Percentiles rank a stretch among this genome's conserved stretches.
Evolutionary conservation across 2,329 filamentous ascomycete genomes (phyloP).

Genomic region (Colletotrichum navitas): DNA sequence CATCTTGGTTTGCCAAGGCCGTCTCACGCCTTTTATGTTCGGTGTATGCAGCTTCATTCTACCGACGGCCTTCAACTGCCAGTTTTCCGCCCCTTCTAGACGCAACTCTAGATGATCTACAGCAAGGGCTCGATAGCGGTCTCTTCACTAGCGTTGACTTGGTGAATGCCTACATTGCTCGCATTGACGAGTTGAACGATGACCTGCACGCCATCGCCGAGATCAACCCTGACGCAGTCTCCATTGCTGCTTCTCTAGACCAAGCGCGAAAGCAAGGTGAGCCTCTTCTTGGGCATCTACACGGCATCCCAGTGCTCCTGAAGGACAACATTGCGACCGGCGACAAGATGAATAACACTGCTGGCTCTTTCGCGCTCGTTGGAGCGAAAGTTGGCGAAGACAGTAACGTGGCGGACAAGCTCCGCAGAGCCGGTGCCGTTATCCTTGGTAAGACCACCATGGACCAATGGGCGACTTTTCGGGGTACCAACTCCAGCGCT

Average conservation of each 20-base stretch:
- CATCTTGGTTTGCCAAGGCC: too few relatives aligned
- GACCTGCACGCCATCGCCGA: slow-evolving; percentile 49
- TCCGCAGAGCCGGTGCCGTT: slow-evolving; percentile 71
- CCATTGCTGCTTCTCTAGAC: slow-evolving; percentile 54
- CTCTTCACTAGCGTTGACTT: slow-evolving; percentile 49
- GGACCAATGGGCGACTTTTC: slow-evolving; percentile 74
- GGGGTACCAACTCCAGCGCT: slow-evolving; percentile 67
- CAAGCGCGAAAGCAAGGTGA: slow-evolving; percentile 42
- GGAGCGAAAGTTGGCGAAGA: slow-evolving; percentile 69
- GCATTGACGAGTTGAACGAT: slow-evolving; percentile 50
- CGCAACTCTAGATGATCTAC: slow-evolving; percentile 14
- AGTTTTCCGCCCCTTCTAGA: slow-evolving; percentile 5
- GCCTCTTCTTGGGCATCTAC: slow-evolving; percentile 52
- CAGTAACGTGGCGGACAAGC: slow-evolving; percentile 69
- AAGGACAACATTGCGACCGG: slow-evolving; percentile 76
- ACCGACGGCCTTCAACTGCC: too few relatives aligned
- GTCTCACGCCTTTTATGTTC: too few relatives aligned
- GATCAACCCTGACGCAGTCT: slow-evolving; percentile 54
- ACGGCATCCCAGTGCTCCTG: slow-evolving; percentile 74
- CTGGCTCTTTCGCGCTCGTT: slow-evolving; percentile 73
- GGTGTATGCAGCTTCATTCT: too few relatives aligned
- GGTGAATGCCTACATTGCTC: slow-evolving; percentile 49
- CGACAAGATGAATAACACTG: slow-evolving; percentile 72
- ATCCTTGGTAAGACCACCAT: slow-evolving; percentile 76
- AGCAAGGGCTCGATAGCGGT: slow-evolving; percentile 46